Evolutionary conservation across 371 early-diverging fungal species (phyloP).

Genomic region (Mortierella polycephala): DNA sequence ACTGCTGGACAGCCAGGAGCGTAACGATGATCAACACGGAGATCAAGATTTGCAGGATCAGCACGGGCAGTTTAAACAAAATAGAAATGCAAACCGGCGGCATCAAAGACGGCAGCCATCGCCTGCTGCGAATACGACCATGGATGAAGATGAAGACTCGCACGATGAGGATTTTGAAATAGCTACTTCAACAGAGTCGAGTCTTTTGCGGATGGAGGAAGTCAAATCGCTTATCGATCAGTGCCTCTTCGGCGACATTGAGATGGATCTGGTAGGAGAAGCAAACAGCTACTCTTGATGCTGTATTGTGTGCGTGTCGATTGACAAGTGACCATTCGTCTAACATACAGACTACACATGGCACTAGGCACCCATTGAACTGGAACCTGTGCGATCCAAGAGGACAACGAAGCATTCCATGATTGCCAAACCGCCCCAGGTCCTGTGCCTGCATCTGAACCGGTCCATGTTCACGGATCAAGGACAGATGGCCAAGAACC

Average conservation of each 20-base stretch:
- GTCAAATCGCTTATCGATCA: constrained; percentile 27
- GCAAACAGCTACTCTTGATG: too few species aligned
- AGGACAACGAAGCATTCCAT: constrained; percentile 69
- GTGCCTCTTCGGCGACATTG: constrained; percentile 40
- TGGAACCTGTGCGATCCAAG: constrained; percentile 45
- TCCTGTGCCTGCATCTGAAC: constrained; percentile 77
- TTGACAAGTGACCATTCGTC: background rate
- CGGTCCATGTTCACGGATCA: constrained; percentile 72
- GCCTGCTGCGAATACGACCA: background rate
- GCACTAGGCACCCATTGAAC: constrained; percentile 25
- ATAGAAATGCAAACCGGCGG: too few species aligned
- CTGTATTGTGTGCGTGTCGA: background rate
- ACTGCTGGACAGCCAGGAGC: constrained; percentile 8
- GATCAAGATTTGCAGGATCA: too few species aligned
- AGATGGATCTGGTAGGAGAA: constrained; percentile 41
- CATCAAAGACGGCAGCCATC: background rate
- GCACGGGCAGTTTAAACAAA: too few species aligned
- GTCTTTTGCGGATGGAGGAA: constrained; percentile 19
- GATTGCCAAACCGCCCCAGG: constrained; percentile 68
- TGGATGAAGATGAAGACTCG: too few species aligned
- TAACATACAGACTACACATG: constrained; percentile 32
- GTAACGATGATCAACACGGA: background rate
- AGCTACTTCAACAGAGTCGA: constrained; percentile 3
- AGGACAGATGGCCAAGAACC: constrained; percentile 75
- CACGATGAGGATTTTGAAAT: background rate